These are phyloP conservation scores for Chaetoscypha palmicola DNA, from an alignment of 2,329 filamentous ascomycete species.

Conservation along the genomic window DNA sequence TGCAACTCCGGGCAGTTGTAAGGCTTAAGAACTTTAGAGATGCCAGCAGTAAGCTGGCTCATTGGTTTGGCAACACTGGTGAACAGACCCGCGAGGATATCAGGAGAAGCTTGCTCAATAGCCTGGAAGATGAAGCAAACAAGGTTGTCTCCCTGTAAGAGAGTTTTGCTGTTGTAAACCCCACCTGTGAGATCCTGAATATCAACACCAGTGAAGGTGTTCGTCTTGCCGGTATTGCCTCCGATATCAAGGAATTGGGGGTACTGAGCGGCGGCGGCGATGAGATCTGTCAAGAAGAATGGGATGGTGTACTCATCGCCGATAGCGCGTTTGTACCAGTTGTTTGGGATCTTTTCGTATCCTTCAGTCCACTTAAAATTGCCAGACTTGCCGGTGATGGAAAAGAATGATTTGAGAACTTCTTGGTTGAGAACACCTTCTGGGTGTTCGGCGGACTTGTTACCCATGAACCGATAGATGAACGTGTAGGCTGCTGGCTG, in stretches of 20 bases:
- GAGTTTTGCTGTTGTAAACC: constrained; percentile 36
- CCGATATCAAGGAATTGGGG: constrained; percentile 32
- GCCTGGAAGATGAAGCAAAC: constrained; percentile 38
- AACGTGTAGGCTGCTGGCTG: constrained; percentile 21
- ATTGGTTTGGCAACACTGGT: background rate
- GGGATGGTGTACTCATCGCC: constrained; percentile 36
- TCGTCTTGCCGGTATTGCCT: constrained; percentile 44
- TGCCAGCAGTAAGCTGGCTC: background rate
- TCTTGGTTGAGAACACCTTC: constrained; percentile 34
- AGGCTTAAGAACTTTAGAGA: background rate
- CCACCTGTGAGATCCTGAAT: constrained; percentile 33
- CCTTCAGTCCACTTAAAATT: constrained; percentile 11
- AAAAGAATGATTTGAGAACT: constrained; percentile 29
- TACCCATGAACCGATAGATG: constrained; percentile 23
- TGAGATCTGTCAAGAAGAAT: constrained; percentile 34
- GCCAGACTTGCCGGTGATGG: constrained; percentile 22
- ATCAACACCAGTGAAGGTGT: constrained; percentile 43
- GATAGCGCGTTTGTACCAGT: constrained; percentile 24
- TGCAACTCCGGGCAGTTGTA: background rate
- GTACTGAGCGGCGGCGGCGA: constrained; percentile 31
- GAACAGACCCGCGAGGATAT: constrained; percentile 1
- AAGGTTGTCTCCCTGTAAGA: constrained; percentile 42
- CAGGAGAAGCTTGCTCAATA: background rate
- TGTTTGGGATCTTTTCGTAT: constrained; percentile 20
- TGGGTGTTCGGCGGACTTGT: constrained; percentile 22